phyloP scores from a whole-genome alignment of 23 red algal genomes.

The Chondrus crispus region DNA sequence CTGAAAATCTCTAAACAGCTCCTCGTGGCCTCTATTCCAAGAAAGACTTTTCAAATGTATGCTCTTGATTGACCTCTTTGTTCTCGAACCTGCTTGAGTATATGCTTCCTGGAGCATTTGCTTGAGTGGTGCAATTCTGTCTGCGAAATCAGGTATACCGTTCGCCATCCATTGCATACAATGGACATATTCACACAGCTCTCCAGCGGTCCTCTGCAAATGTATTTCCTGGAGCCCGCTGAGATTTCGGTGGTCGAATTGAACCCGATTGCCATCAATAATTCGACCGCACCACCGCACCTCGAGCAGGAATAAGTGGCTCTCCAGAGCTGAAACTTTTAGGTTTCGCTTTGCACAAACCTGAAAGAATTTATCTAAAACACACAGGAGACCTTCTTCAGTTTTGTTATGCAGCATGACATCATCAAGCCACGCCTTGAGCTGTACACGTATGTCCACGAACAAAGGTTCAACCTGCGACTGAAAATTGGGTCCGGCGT shows the following conservation, averaged over 20 bases:
- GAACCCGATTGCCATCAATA: not conserved
- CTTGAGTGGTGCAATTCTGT: not conserved
- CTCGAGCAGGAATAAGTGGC: not conserved
- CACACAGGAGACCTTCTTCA: not conserved
- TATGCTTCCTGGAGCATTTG: conserved; percentile 1
- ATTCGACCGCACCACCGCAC: conserved; percentile 11
- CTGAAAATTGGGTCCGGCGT: not conserved
- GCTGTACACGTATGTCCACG: not conserved
- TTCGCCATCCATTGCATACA: conserved; percentile 22
- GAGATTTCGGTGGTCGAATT: not conserved
- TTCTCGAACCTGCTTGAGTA: not conserved
- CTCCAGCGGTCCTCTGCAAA: not conserved
- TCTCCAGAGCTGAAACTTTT: not conserved
- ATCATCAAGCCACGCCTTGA: not conserved
- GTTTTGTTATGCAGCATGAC: not conserved
- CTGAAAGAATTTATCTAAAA: not conserved
- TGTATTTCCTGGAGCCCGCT: not conserved
- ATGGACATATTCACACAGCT: conserved; percentile 3
- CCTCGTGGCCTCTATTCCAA: not conserved
- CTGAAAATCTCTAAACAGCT: not conserved
- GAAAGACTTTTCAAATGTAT: not conserved
- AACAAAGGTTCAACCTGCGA: not conserved
- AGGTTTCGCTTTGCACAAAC: not conserved
- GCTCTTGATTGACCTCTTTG: not conserved
- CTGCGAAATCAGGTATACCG: not conserved